These are phyloP conservation scores for Thalassiosira pacifica DNA, from an alignment of 352 stramenopile genomes.

Conservation along the genomic window DNA sequence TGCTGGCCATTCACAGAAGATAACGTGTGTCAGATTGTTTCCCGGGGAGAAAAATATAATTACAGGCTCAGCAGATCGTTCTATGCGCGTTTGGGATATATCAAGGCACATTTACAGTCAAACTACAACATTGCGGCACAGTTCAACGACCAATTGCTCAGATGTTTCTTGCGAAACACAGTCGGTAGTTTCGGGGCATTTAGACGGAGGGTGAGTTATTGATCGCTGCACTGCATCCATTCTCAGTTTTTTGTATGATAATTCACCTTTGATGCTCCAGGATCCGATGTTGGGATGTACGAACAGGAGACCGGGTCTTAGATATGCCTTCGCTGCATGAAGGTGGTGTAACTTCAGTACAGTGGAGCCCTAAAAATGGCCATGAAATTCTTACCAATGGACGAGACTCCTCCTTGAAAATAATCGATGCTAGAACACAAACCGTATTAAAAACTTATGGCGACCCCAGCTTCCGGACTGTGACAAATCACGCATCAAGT, in stretches of 20 bases:
- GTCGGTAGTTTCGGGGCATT: slow-evolving; percentile 73
- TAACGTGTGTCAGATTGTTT: slow-evolving; percentile 83
- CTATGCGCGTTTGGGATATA: slow-evolving; percentile 86
- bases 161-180: slow-evolving; percentile 71
- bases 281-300: slow-evolving; percentile 79
- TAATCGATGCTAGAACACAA: slow-evolving; percentile 78
- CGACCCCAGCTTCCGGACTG: slow-evolving; percentile 71
- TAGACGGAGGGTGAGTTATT: slow-evolving; percentile 64
- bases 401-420: slow-evolving; percentile 79
- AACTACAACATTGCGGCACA: slow-evolving; percentile 78
- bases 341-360: slow-evolving; percentile 78
- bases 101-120: slow-evolving; percentile 82
- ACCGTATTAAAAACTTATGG: slow-evolving; percentile 68
- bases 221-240: too few species aligned
- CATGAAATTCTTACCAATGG: slow-evolving; percentile 84
- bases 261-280: background rate
- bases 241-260: background rate
- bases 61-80: slow-evolving; percentile 83
- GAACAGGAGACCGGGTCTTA: slow-evolving; percentile 66
- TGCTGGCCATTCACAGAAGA: slow-evolving; percentile 83
- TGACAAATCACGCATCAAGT: slow-evolving; percentile 70
- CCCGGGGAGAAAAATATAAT: slow-evolving; percentile 73
- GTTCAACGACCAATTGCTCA: slow-evolving; percentile 77
- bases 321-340: slow-evolving; percentile 80
- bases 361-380: slow-evolving; percentile 76